Evolutionary conservation across 441 rosid species (phyloP).

Genomic region (Gossypium aridum): DNA sequence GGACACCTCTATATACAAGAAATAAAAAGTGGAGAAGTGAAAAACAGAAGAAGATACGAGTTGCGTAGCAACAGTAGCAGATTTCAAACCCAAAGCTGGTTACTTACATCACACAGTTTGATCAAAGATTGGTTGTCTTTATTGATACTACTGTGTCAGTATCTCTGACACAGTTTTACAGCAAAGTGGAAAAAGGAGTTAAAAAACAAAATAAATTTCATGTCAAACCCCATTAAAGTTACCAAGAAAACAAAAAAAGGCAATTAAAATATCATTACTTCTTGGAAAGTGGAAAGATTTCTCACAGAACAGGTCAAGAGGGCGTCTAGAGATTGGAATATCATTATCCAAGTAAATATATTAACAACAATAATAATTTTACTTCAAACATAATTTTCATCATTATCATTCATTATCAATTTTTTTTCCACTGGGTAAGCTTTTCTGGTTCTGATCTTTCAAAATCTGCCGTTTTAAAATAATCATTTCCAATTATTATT

Average conservation of each 20-base stretch:
- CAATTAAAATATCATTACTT: conserved; percentile 9
- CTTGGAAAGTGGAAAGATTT: conserved; percentile 41
- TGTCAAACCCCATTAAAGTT: conserved; percentile 23
- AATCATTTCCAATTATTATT: conserved; percentile 9
- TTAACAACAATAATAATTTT: neutral
- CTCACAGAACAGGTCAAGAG: conserved; percentile 19
- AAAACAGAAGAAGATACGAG: too few relatives aligned
- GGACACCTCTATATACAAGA: too few relatives aligned
- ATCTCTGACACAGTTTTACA: conserved; percentile 3
- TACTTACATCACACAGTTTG: neutral
- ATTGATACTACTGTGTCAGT: conserved; percentile 27
- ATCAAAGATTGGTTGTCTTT: conserved; percentile 19
- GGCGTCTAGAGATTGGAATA: conserved; percentile 35
- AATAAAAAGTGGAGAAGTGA: neutral
- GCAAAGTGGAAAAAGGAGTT: neutral
- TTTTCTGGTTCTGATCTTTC: neutral
- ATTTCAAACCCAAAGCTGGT: neutral
- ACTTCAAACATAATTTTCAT: neutral
- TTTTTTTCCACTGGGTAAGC: neutral
- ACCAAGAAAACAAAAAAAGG: neutral
- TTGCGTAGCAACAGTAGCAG: neutral
- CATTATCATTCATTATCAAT: neutral
- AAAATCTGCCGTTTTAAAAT: neutral
- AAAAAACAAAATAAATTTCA: conserved; percentile 2
- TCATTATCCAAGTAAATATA: conserved; percentile 6